Conservation (phyloP, 2,329 filamentous ascomycete genomes). For the Fusarium torulosum region DNA sequence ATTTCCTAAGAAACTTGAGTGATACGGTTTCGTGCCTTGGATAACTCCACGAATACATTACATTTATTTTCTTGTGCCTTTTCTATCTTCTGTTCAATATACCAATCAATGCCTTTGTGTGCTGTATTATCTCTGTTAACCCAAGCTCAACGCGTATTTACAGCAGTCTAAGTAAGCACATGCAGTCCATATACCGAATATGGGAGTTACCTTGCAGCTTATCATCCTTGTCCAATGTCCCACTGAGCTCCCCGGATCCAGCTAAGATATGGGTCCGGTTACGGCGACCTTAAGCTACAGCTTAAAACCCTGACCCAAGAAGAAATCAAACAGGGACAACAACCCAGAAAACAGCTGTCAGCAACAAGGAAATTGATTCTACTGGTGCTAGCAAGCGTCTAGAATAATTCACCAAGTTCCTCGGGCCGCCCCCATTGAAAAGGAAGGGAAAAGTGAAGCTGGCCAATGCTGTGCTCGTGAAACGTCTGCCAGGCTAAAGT, state of each 20-base stretch:
- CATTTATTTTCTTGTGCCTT: neutral
- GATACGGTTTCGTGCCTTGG: slow-evolving; percentile 5
- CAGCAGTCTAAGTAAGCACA: slow-evolving; percentile 1
- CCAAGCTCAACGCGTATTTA: slow-evolving; percentile 2
- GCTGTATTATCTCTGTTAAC: neutral
- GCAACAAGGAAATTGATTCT: slow-evolving; percentile 29
- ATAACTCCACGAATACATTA: neutral
- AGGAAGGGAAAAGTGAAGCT: neutral
- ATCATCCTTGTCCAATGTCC: slow-evolving; percentile 9
- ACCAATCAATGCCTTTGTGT: neutral
- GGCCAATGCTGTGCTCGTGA: slow-evolving; percentile 24
- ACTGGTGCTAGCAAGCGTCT: slow-evolving; percentile 30
- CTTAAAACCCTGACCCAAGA: neutral
- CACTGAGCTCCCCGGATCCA: slow-evolving; percentile 36
- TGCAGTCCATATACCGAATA: slow-evolving; percentile 22
- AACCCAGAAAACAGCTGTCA: slow-evolving; percentile 15
- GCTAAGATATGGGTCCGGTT: slow-evolving; percentile 36
- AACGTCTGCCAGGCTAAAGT: slow-evolving; percentile 14
- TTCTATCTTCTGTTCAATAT: neutral
- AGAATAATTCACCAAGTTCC: slow-evolving; percentile 22
- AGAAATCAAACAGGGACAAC: neutral
- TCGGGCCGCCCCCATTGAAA: slow-evolving; percentile 26
- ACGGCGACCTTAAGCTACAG: slow-evolving; percentile 14
- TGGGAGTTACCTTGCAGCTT: slow-evolving; percentile 22
- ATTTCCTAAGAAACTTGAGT: neutral